Evolutionary conservation across 495 filamentous ascomycete species (phyloP).

Genomic region (Tuber calosporum): DNA sequence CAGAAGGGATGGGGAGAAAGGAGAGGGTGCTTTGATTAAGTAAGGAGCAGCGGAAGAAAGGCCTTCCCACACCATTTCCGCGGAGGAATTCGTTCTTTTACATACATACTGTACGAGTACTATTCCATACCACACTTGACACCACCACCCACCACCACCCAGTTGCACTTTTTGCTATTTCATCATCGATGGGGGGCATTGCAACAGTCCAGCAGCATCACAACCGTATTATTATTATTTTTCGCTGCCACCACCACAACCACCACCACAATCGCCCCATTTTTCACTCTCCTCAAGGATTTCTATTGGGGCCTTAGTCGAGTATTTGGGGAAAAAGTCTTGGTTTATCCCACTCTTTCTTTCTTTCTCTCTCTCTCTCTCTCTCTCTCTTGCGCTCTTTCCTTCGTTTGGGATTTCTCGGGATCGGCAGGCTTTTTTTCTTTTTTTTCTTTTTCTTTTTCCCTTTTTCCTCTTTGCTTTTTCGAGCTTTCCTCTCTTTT

Average conservation of each 20-base stretch:
- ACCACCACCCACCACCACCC: neutral
- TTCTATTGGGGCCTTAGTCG: neutral
- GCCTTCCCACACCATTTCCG: neutral
- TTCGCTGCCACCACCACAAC: neutral
- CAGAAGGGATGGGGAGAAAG: neutral
- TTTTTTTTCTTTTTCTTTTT: neutral
- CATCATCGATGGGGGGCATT: neutral
- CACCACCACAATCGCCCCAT: neutral
- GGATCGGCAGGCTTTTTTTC: neutral
- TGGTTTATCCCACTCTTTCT: neutral
- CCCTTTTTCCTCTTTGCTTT: neutral
- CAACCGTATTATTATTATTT: neutral
- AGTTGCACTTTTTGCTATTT: neutral
- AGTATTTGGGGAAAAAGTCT: neutral
- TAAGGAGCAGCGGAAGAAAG: neutral
- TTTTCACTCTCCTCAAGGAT: neutral
- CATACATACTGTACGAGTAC: no score
- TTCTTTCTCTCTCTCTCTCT: neutral
- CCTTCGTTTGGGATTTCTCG: neutral
- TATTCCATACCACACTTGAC: constrained; percentile 2
- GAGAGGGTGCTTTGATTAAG: neutral
- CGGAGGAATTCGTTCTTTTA: neutral
- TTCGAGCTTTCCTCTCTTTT: neutral
- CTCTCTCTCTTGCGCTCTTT: neutral
- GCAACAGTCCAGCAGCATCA: neutral